Evolutionary conservation across 1,284 basidiomycete species (phyloP).

Genomic region (Crocinoboletus sp.): DNA sequence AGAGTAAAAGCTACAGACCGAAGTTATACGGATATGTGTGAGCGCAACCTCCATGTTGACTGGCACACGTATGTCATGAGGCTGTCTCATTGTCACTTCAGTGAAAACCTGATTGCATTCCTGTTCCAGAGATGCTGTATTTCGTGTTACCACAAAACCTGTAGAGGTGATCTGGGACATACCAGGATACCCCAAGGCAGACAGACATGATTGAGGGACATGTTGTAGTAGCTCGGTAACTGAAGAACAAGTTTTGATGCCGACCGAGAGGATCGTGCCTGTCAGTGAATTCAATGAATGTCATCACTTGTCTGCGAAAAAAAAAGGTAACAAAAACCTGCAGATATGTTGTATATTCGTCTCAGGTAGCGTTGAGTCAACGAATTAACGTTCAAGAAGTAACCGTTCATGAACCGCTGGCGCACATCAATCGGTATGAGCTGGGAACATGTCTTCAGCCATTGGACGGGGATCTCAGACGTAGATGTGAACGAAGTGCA

Average conservation of each 20-base stretch:
- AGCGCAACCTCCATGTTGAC: constrained; percentile 58
- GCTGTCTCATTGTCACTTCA: constrained; percentile 60
- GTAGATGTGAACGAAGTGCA: constrained; percentile 75
- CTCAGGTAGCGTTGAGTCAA: constrained; percentile 71
- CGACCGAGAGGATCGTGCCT: constrained; percentile 55
- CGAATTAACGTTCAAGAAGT: constrained; percentile 78
- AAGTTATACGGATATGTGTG: constrained; percentile 65
- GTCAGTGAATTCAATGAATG: constrained; percentile 6
- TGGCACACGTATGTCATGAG: constrained; percentile 56
- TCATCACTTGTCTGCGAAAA: background rate
- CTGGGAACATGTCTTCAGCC: constrained; percentile 78
- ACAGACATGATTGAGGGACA: constrained; percentile 47
- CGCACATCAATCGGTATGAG: constrained; percentile 70
- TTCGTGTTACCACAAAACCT: constrained; percentile 9
- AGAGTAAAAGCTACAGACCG: constrained; percentile 39
- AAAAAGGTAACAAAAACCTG: constrained; percentile 44
- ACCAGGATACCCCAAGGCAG: constrained; percentile 54
- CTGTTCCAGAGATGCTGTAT: constrained; percentile 52
- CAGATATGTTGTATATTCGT: constrained; percentile 68
- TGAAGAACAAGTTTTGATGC: constrained; percentile 55
- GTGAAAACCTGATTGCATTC: constrained; percentile 49
- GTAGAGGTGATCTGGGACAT: constrained; percentile 16
- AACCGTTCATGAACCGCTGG: constrained; percentile 51
- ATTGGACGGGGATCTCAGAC: constrained; percentile 77
- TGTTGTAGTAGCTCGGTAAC: constrained; percentile 53